Percentiles rank a stretch among this genome's conserved stretches.
These are phyloP conservation scores for Aspergillus sp. DNA, from an alignment of 2,329 filamentous ascomycete genomes.

Conservation along the genomic window DNA sequence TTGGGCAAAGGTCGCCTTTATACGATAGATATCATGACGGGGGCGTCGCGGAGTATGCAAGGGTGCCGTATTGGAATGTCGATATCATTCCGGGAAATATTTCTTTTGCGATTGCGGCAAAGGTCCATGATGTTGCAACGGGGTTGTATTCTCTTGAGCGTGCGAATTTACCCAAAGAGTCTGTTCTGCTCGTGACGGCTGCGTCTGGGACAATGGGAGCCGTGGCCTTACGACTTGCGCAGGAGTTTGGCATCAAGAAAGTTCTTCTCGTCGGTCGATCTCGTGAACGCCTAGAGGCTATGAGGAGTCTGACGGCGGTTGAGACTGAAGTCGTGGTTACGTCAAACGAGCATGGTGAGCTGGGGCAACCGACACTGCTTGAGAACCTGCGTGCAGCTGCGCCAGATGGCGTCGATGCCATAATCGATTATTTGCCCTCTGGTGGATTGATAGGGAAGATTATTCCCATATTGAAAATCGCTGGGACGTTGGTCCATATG, in stretches of 20 bases:
- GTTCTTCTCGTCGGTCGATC: background rate
- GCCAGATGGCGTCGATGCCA: background rate
- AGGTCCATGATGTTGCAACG: background rate
- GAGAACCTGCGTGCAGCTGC: background rate
- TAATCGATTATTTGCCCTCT: background rate
- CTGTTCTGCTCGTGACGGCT: background rate
- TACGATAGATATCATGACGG: background rate
- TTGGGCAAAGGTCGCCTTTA: background rate
- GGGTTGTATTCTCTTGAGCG: background rate
- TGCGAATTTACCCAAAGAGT: background rate
- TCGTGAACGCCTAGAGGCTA: background rate
- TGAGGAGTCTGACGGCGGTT: background rate
- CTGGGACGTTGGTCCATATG: background rate
- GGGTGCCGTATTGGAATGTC: background rate
- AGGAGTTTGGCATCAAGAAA: background rate
- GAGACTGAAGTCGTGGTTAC: background rate
- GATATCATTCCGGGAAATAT: background rate
- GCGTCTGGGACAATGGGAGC: background rate
- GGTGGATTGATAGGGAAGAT: background rate
- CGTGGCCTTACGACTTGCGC: background rate
- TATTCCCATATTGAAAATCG: background rate
- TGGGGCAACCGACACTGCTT: background rate
- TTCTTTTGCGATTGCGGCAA: background rate
- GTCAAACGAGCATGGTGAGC: background rate
- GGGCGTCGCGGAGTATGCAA: background rate